These are phyloP conservation scores for Agaricus subrufescens DNA, from an alignment of 768 basidiomycete genomes.

Conservation along the genomic window DNA sequence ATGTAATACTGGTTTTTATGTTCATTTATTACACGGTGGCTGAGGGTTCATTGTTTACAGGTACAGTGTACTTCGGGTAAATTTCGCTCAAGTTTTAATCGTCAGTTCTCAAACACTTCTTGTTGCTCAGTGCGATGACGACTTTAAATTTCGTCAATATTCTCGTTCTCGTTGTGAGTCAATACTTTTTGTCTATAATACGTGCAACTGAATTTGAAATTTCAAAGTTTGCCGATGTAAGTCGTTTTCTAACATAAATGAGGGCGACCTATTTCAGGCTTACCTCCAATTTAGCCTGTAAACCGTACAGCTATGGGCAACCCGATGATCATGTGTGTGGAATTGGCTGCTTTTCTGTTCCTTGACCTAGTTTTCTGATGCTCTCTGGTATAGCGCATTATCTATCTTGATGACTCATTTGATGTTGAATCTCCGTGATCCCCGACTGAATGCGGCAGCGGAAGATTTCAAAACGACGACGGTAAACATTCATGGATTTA, in stretches of 20 bases:
- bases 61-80: conserved; percentile 37
- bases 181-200: no score
- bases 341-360: no score
- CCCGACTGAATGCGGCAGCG: background rate
- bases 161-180: conserved; percentile 11
- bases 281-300: background rate
- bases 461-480: background rate
- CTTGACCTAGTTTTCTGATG: background rate
- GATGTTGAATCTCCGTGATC: conserved; percentile 4
- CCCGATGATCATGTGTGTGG: background rate
- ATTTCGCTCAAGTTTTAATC: background rate
- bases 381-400: background rate
- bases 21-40: background rate
- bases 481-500: background rate
- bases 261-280: no score
- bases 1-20: conserved; percentile 5
- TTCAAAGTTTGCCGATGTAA: no score
- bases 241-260: no score
- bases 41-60: conserved; percentile 15
- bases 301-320: background rate
- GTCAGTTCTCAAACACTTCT: background rate
- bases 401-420: background rate
- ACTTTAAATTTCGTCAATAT: conserved; percentile 10
- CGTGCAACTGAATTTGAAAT: no score
- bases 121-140: background rate